Evolutionary conservation across 2,329 filamentous ascomycete species (phyloP), one percentile per base, ranked within the genome.

Genomic region (Hyphodiscus sp.): DNA sequence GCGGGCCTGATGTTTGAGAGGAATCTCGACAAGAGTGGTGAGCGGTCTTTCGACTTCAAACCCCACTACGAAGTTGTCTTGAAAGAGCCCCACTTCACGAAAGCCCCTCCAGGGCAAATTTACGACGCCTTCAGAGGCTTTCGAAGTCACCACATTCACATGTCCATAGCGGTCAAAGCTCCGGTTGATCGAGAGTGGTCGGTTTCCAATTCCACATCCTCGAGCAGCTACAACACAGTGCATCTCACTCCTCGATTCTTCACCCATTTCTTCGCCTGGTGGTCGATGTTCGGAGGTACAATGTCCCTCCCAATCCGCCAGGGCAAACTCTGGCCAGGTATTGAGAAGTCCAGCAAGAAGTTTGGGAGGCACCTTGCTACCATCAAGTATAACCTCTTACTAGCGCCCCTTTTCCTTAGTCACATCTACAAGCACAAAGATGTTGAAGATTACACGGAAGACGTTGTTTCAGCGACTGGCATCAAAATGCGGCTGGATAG

Each of bases 351-450:
- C 45, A 96, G 90, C 76, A 99, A 99, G 74, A 99, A 99, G 69
- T 99, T 99, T 68, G 92, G 92, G 15, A 83, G 94, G 48, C 95
- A 99, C 71, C 75, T 99, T 57, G 92, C 91, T n/a, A 99, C 95
- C 9, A 91, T 99, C 76, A 99, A 99, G 75, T 97, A 97, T 73
- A 96, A 92, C 58, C 74, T 99, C 20, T 78, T 97, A 2, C 76
- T 99, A 16, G 95, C 94, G 1, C 94, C 94, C 0, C 74, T 99
- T 1, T 99, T 95, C 69, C 81, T 99, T 58, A 95, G 91, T 62
- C 94, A 99, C 64, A 91, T 99, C 30, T 99, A 99, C 74, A 97
- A 96, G 70, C 94, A 99, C 74, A 96, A 96, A 68, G 94, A 99
- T 65, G 83, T 83, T 0, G 92, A 96, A 66, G 91, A 96, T 56